Evolutionary conservation across 768 basidiomycete species (phyloP).

Genomic region (Erythrobasidium yunnanense): DNA sequence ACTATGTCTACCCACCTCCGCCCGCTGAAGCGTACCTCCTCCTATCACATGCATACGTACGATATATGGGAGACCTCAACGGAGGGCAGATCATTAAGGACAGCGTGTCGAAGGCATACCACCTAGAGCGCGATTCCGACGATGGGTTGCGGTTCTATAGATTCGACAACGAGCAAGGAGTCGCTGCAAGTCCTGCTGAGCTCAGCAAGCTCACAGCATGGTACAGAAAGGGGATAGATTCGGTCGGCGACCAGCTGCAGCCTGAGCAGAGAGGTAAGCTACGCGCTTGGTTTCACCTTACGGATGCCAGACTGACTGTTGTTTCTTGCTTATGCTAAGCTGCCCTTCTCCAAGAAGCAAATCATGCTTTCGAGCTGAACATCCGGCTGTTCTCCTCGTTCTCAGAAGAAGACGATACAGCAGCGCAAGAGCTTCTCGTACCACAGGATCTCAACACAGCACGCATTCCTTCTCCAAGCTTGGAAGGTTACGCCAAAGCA

Average conservation of each 20-base stretch:
- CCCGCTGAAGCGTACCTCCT: constrained; percentile 49
- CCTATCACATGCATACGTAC: constrained; percentile 69
- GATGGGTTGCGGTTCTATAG: constrained; percentile 29
- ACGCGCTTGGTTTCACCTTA: not conserved
- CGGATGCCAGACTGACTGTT: not conserved
- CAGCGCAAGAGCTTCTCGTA: not conserved
- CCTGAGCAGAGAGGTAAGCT: constrained; percentile 17
- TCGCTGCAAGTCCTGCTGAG: not conserved
- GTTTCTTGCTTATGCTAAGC: constrained; percentile 1
- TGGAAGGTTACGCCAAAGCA: constrained; percentile 13
- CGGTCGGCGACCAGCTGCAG: not conserved
- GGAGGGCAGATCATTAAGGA: constrained; percentile 64
- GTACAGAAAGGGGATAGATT: constrained; percentile 27
- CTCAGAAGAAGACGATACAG: not conserved
- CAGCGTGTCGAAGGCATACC: constrained; percentile 56
- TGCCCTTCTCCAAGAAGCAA: constrained; percentile 28
- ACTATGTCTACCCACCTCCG: constrained; percentile 42
- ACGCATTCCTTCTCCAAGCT: constrained; percentile 12
- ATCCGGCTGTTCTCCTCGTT: constrained; percentile 29
- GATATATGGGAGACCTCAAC: constrained; percentile 68
- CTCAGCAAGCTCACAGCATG: not conserved
- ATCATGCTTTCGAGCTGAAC: constrained; percentile 31
- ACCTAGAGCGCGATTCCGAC: not conserved
- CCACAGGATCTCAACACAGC: not conserved
- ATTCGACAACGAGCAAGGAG: constrained; percentile 20